Base-by-base conservation (phyloP, 371 early-diverging fungal species). In the Mucor circinelloides region DNA sequence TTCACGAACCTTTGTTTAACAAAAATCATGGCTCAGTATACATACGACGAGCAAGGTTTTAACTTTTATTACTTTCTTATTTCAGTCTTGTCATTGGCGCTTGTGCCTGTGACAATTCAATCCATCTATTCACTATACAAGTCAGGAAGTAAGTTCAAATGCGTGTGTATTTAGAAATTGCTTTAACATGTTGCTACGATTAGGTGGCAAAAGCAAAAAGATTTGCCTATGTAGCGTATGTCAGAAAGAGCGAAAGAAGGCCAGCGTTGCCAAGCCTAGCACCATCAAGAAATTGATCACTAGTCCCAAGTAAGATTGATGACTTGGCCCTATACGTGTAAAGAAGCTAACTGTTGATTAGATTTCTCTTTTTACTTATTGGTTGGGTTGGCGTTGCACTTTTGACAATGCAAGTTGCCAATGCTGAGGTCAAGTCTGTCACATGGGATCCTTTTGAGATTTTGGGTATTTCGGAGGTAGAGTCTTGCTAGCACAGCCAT, bases 391-490 rank as follows among this genome's bases (percentile, higher is more conserved):
- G 92, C 46, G 87, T 96, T 69, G 90, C 82, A 8, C 84, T 91
- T 61, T 82, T 94, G 12, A 85, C 88, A 13, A 92, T 95, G 80
- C 82, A 92, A 67, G 91, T 92, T 25, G 84, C 89, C 46, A 91
- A 87, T 57, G 91, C 92, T 19, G 81, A 85, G 63, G 68, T 90
- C 28, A 89, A 90, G 61, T 77, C 83, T 30, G 87, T 84, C 44
- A 77, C 83, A 28, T 98, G 95, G 95, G 96, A 98, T 80, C 98
- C 98, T 30, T 98, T 93, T 80, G 85, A 90, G 71, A 90, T 98
- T 64, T 85, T 98, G 44, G 94, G 93, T 32, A 79, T 98, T 46
- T 76, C 82, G 42, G 88, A 90, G 75, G 93, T 91, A 81, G 71
- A 8, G 65, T 48, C 6, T 44, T 19, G 27, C 21, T 10, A 63